Evolutionary conservation across 768 basidiomycete genomes (phyloP), one percentile per base, ranked within the genome.

Genomic region (Lactarius akahatsu): DNA sequence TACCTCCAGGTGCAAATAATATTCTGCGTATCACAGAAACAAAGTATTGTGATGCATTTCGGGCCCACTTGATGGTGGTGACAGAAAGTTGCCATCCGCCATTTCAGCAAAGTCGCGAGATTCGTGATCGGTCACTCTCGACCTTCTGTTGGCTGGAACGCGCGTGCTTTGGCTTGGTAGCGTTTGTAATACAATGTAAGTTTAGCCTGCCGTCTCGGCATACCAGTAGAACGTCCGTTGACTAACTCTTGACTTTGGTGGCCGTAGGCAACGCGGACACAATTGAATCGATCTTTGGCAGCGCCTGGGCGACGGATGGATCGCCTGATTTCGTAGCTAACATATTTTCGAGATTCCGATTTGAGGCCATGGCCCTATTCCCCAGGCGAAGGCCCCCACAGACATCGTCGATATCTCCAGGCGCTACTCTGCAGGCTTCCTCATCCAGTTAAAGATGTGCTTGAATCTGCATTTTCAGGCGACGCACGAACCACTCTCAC

Each of bases 151-250:
- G 61, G 57, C 11, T 54, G 20, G 66, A 67, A 34, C 61, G 57
- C 23, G 40, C 34, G 36, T 63, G 62, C 34, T 67, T 67, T 20
- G 32, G 62, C 52, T 6, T 67, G 15, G 18, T 23, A 30, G 57
- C 66, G n/a, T 30, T 67, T n/a, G 16, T 59, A 7, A 63, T 63
- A 32, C 62, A 63, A 54, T 58, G 66, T 67, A 41, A 23, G 66
- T 59, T 18, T 8, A 28, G 38, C 18, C 16, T 16, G 3, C 10
- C 32, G 1, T 10, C 9, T 43, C 40, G 2, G 16, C 26, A 28
- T 43, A 20, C 23, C 0, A 32, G 18, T 38, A 13, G 41, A 15
- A 13, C 13, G 2, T 15, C 41, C 13, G 26, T 9, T 62, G 52
- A 52, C 28, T 28, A 54, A 1, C 36, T 32, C 8, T 38, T 40